Evolutionary conservation across 331 rosid genomes (phyloP), one percentile per base, ranked within the genome.

Genomic region (Cucumis variabilis): DNA sequence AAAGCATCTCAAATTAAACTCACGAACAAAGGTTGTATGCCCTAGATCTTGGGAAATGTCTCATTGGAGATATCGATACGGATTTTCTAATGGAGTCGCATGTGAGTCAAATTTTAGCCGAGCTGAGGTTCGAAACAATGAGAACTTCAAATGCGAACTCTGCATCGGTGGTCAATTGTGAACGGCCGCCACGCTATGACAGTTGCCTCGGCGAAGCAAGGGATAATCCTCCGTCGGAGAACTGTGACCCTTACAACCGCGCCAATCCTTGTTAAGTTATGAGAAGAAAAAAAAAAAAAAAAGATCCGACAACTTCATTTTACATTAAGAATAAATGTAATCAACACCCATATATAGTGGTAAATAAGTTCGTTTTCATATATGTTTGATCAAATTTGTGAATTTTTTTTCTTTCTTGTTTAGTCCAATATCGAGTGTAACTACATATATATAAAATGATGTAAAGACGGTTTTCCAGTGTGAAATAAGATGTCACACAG

Each of bases 71-170:
- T 33, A 62, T 84, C 11, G 79, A 68, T 1, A 23, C 65, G 7
- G 87, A 68, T 25, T 84, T 68, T 84, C 66, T 84, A 7, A 84
- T 41, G 66, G 78, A 84, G 6, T 84, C 87, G 11, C 60, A 84
- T 21, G 6, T 46, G 0, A 67, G 73, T 14, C 62, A 67, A 21
- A 68, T 66, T n/a, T 66, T 84, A 7, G 37, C 55, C n/a, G n/a
- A 71, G 77, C 77, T 71, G 0, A 71, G 24, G 24, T 71, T 71
- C 7, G 77, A 71, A 71, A 71, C 77, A 5, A 71, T 71, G 77
- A 71, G 77, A 5, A 71, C 48, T 1, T 50, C 77, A 0, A 71
- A 30, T 20, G 48, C 77, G 1, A 17, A 17, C 50, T 7, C 19
- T 5, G 77, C 77, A 0, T 71, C 77, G 2, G 62, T n/a, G 2